Base-by-base conservation (phyloP, 768 basidiomycete genomes). In the Boletus reticulatus region DNA sequence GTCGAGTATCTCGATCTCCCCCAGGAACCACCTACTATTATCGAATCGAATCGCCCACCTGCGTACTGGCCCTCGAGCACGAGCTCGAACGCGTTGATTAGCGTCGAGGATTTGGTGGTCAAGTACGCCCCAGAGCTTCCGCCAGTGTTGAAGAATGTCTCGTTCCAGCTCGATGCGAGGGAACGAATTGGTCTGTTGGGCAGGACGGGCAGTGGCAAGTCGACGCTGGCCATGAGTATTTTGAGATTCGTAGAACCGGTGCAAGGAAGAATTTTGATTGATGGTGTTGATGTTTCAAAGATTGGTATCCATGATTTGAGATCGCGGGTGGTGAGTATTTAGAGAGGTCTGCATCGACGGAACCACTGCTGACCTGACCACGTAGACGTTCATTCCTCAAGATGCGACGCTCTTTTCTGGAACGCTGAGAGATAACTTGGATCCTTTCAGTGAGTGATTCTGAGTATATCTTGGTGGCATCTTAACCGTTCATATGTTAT, bases 61-160 rank as follows among this genome's bases (percentile, higher is more conserved):
- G 94, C 94, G 0, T 94, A 94, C 65, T 97, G 94, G 94, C 94
- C 94, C 0, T 92, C 92, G 0, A 84, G 79, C 55, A 76, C 85
- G 17, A 80, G 78, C 47, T 74, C 80, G 9, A 76, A 84, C 29
- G 66, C 77, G 4, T 74, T 95, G 24, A 64, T 97, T 31, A 71
- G 72, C 1, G 89, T 91, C 0, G 85, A 94, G 61, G 81, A 94
- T 58, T 74, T 96, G 27, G 83, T 82, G 17, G 75, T 95, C 68
- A 90, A 85, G 70, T 95, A 95, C 69, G 83, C 90, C 0, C 87
- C 90, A 0, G 92, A 94, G 50, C 78, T 95, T 12, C 92, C 93
- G 0, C 75, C 88, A 0, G 92, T 94, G 1, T 74, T 95, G 34
- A 87, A 87, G 55, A 79, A 81, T 36, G 76, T 93, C 5, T 89